Evolutionary conservation across 1,139 yeast species (phyloP), one percentile per base, ranked within the genome.

Genomic region (Hansenula anomala): DNA sequence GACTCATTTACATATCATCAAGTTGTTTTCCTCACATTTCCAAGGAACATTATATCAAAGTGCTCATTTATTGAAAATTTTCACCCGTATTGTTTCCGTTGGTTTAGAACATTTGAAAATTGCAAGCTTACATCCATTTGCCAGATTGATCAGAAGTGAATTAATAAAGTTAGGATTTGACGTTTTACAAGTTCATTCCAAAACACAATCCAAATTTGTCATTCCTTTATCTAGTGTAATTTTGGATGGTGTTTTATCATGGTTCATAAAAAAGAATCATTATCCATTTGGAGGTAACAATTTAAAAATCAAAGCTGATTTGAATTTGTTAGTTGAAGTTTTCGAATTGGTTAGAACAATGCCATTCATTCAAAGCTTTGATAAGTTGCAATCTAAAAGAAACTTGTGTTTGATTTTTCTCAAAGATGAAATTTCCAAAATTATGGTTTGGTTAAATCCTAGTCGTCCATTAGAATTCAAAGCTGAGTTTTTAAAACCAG

Each of bases 281-380:
- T 84, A 83, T 67, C 96, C 98, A 10, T 89, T 73, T 63, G 97
- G 97, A 2, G 83, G 90, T 12, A 88, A 90, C 57, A 69, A 75
- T 34, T 63, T 87, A 48, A 80, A 80, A 55, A 78, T 82, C 35
- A 78, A 78, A 48, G 78, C 89, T 4, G 96, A 89, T 53, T 71
- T 74, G 49, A 68, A 73, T 7, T 61, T 82, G 37, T 66, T 90
- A 49, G 64, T 68, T 34, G 77, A 74, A 23, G 71, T 81, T 15
- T 77, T 79, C 7, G 46, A 51, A 7, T 48, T 47, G 12, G 40
- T 69, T 16, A 51, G 48, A 8, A 36, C 46, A 38, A 12, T 63
- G 24, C 26, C 36, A 10, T n/a, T n/a, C n/a, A n/a, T n/a, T n/a
- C n/a, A n/a, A n/a, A 31, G 42, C 11, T 36, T 20, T 8, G 12